Conservation (phyloP, 345 rosid genomes). For the Bretschneidera sinensis region DNA sequence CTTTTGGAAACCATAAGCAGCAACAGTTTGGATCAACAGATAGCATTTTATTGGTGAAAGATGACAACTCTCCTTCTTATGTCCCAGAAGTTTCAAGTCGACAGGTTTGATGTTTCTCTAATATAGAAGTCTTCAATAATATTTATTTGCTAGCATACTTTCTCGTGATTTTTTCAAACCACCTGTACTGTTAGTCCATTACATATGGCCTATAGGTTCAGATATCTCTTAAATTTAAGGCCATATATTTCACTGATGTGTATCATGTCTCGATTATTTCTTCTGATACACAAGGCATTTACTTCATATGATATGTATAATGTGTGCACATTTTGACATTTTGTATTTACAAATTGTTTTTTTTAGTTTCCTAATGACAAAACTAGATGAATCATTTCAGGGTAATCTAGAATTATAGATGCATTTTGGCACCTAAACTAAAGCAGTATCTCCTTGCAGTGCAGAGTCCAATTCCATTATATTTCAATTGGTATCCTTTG, state of each 20-base stretch:
- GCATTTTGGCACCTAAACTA: background rate
- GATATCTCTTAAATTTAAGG: background rate
- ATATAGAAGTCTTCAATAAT: background rate
- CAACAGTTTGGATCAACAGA: slow-evolving; percentile 7
- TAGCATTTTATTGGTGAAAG: slow-evolving; percentile 6
- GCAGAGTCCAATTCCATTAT: background rate
- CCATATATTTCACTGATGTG: background rate
- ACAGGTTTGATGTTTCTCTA: slow-evolving; percentile 32
- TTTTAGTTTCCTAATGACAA: background rate
- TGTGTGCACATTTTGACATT: background rate
- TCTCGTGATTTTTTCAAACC: background rate
- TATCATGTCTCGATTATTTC: too few relatives aligned
- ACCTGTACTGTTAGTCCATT: background rate
- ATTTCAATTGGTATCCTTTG: background rate
- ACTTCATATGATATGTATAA: too few relatives aligned
- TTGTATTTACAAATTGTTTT: too few relatives aligned
- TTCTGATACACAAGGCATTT: too few relatives aligned
- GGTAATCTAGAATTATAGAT: background rate
- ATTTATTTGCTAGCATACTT: background rate
- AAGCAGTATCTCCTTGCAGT: background rate
- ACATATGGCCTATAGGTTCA: background rate
- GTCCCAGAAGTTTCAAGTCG: slow-evolving; percentile 8
- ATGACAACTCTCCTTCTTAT: slow-evolving; percentile 11
- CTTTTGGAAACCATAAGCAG: slow-evolving; percentile 14
- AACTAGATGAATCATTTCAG: background rate